Conservation (phyloP, 106 monocot genomes). For the Dioscorea alata region DNA sequence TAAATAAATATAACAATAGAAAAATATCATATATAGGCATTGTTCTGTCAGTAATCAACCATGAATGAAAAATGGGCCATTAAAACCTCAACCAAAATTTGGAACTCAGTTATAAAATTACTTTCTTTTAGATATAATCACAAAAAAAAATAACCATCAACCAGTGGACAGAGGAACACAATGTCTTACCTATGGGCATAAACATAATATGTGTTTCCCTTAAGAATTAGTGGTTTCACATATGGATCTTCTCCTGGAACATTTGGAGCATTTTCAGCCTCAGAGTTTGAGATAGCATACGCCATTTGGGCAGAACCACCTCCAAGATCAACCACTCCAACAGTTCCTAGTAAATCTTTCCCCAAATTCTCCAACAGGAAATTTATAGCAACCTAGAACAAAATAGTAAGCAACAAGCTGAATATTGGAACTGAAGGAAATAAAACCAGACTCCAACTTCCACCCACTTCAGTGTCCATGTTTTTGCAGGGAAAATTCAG, state of each 20-base stretch:
- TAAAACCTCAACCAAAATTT: neutral
- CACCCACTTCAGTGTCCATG: too few species aligned
- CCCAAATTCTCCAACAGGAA: slow-evolving; percentile 58
- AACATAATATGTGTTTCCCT: slow-evolving; percentile 55
- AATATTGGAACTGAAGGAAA: too few species aligned
- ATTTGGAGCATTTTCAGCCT: slow-evolving; percentile 46
- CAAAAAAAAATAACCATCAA: neutral
- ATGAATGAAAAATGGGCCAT: too few species aligned
- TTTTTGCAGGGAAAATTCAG: too few species aligned
- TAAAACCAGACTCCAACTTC: too few species aligned
- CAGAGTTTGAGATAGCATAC: slow-evolving; percentile 70
- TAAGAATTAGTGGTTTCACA: slow-evolving; percentile 54
- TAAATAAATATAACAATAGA: too few species aligned
- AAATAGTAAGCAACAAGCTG: neutral
- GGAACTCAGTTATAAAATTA: neutral
- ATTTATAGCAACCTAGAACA: slow-evolving; percentile 56
- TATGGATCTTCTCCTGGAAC: slow-evolving; percentile 44
- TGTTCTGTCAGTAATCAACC: too few species aligned
- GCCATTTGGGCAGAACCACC: slow-evolving; percentile 85
- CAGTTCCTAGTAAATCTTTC: slow-evolving; percentile 44
- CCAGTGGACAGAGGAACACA: neutral
- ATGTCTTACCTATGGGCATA: slow-evolving; percentile 63
- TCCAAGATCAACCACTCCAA: slow-evolving; percentile 72
- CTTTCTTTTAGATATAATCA: neutral
- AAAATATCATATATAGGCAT: too few species aligned